Evolutionary conservation across 768 basidiomycete species (phyloP).

Genomic region (Megacollybia marginata): DNA sequence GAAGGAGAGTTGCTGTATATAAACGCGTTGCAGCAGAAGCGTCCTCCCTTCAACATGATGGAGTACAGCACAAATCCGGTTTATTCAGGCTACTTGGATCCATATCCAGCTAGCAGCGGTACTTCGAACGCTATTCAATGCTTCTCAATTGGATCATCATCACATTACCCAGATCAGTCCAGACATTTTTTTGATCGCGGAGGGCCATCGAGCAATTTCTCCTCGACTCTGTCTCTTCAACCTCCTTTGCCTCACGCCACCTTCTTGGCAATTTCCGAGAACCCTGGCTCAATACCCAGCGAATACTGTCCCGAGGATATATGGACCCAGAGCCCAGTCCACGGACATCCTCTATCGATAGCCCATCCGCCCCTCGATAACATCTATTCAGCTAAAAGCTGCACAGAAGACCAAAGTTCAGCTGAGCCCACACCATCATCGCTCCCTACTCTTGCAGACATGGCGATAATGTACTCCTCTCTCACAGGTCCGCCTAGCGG

Average conservation of each 20-base stretch:
- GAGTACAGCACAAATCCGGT: too few relatives aligned
- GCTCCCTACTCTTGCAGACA: slow-evolving; percentile 1
- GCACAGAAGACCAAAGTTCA: too few relatives aligned
- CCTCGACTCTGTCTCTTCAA: slow-evolving; percentile 24
- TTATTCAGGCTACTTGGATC: too few relatives aligned
- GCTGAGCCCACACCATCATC: neutral
- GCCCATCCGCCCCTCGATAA: neutral
- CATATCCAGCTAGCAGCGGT: too few relatives aligned
- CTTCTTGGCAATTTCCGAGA: slow-evolving; percentile 35
- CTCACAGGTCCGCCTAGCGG: neutral
- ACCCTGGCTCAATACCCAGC: slow-evolving; percentile 10
- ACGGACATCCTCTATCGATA: slow-evolving; percentile 2
- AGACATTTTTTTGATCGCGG: slow-evolving; percentile 35
- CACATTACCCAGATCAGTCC: slow-evolving; percentile 36
- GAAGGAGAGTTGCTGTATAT: too few relatives aligned
- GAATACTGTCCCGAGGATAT: slow-evolving; percentile 31
- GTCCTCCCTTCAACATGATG: too few relatives aligned
- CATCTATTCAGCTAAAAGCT: slow-evolving; percentile 1
- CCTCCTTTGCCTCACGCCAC: slow-evolving; percentile 31
- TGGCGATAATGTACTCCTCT: slow-evolving; percentile 1
- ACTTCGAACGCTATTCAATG: slow-evolving; percentile 6
- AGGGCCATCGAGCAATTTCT: slow-evolving; percentile 20
- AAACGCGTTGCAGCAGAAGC: too few relatives aligned
- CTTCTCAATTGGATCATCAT: slow-evolving; percentile 49
- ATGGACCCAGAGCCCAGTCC: slow-evolving; percentile 11